Conservation (phyloP, 176 grass and related monocot genomes). For the Triticum dicoccoides region DNA sequence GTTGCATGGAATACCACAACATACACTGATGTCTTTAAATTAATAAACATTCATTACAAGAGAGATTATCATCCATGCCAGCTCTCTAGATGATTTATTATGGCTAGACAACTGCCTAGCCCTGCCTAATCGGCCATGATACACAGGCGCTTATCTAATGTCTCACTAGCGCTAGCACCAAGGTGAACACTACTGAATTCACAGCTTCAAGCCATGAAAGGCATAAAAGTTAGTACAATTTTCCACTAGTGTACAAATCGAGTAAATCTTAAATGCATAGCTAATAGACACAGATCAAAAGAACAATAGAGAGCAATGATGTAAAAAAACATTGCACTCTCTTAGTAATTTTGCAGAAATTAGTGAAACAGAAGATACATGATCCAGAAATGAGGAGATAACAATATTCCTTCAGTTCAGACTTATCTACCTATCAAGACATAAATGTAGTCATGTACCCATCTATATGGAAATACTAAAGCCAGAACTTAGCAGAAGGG, state of each 20-base stretch:
- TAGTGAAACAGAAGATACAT: not conserved
- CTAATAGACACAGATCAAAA: not conserved
- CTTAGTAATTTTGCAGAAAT: not conserved
- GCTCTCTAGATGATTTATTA: not conserved
- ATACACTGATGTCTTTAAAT: not conserved
- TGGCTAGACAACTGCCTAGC: not conserved
- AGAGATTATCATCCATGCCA: conserved; percentile 16
- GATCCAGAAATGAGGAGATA: not conserved
- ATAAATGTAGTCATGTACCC: not conserved
- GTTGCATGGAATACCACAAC: conserved; percentile 6
- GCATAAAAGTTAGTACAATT: not conserved
- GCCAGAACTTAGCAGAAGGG: not conserved
- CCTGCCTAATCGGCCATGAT: not conserved
- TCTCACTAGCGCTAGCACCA: not conserved
- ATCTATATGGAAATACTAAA: conserved; percentile 8
- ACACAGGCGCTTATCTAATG: not conserved
- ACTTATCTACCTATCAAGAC: not conserved
- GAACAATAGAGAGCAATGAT: conserved; percentile 11
- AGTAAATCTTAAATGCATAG: conserved; percentile 16
- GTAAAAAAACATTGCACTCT: not conserved
- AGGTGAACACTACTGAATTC: not conserved
- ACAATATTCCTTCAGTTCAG: not conserved
- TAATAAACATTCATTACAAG: not conserved
- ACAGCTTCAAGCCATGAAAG: not conserved
- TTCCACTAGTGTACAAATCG: conserved; percentile 8